Percentiles rank a stretch among this genome's conserved stretches.
Evolutionary conservation across 139 green algal species (phyloP).

Genomic region (Micractinium sp.): DNA sequence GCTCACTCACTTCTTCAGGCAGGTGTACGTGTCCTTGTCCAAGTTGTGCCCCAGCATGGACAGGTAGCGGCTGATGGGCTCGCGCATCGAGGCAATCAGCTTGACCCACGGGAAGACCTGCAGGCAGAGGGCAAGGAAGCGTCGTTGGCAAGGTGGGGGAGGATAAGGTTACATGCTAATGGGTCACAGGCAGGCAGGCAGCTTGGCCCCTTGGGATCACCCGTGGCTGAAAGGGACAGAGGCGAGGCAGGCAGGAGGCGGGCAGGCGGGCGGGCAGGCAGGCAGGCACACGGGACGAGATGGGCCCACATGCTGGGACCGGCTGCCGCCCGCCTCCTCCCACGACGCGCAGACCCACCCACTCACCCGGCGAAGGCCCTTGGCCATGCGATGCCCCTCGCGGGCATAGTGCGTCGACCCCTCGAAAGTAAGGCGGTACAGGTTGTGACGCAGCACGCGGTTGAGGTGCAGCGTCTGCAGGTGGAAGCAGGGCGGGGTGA

Average conservation of each 20-base stretch:
- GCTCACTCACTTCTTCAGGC: constrained; percentile 10
- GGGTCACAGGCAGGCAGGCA: no score
- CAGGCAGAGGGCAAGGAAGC: neutral
- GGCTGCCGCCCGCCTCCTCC: no score
- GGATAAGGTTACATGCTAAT: no score
- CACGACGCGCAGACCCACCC: no score
- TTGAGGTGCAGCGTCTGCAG: constrained; percentile 29
- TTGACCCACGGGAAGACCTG: constrained; percentile 29
- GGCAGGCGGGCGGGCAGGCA: no score
- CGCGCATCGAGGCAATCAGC: constrained; percentile 32
- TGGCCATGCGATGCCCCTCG: constrained; percentile 9
- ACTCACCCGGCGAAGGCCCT: constrained; percentile 1
- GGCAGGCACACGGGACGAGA: no score
- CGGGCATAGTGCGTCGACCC: constrained; percentile 32
- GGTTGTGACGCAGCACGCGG: constrained; percentile 23
- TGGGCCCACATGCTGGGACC: no score
- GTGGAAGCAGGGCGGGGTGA: no score
- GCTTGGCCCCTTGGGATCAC: no score
- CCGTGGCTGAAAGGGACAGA: no score
- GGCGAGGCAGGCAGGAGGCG: no score
- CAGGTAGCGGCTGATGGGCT: constrained; percentile 38
- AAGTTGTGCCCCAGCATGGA: constrained; percentile 33
- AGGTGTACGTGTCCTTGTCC: constrained; percentile 17
- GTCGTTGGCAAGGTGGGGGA: no score
- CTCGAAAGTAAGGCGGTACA: constrained; percentile 29